Evolutionary conservation across 192 early-diverging fungal species (phyloP).

Genomic region (Entomortierella lignicola): DNA sequence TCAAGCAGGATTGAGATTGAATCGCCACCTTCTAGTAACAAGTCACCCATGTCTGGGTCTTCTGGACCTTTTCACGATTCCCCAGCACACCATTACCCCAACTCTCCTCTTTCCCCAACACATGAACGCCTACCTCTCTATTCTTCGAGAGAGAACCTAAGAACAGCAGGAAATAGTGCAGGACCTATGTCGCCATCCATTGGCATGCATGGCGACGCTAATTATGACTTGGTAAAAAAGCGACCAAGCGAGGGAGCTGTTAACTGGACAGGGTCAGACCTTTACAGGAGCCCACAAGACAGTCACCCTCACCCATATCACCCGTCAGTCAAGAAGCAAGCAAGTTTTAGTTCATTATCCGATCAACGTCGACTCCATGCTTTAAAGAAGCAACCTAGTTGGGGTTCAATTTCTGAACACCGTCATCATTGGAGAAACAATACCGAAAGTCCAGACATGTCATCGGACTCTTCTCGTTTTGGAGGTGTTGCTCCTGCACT

Average conservation of each 20-base stretch:
- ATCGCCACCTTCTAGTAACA: conserved; percentile 13
- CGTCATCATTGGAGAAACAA: conserved; percentile 22
- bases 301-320: conserved; percentile 28
- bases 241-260: conserved; percentile 39
- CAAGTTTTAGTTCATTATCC: conserved; percentile 39
- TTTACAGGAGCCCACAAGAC: conserved; percentile 14
- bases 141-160: conserved; percentile 6
- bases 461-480: conserved; percentile 8
- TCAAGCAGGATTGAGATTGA: conserved; percentile 23
- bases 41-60: conserved; percentile 15
- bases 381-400: conserved; percentile 36
- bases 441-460: conserved; percentile 30
- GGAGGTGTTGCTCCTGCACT: conserved; percentile 14
- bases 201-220: conserved; percentile 10
- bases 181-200: conserved; percentile 9
- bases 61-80: conserved; percentile 7
- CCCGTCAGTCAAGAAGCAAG: conserved; percentile 34
- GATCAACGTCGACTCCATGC: conserved; percentile 25
- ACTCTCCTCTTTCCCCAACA: conserved; percentile 33
- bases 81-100: conserved; percentile 16
- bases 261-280: conserved; percentile 21
- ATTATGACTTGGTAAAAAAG: conserved; percentile 30
- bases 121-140: conserved; percentile 37
- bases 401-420: conserved; percentile 38
- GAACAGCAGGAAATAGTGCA: background rate